phyloP scores from a whole-genome alignment of 2,329 filamentous ascomycete species.

The Achaetomium macrosporum region DNA sequence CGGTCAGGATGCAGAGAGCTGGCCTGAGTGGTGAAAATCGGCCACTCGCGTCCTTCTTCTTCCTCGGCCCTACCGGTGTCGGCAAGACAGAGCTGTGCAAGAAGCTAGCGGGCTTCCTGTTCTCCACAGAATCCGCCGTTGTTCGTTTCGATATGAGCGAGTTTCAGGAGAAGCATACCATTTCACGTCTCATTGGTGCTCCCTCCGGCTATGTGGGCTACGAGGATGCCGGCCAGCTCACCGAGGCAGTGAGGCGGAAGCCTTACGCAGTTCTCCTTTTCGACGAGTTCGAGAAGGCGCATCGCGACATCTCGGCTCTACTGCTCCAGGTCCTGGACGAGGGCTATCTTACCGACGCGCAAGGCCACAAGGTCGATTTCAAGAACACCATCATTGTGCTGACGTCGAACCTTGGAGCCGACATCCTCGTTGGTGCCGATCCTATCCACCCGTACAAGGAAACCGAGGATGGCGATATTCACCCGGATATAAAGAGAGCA shows the following conservation, averaged over 20 bases:
- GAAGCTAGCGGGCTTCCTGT: constrained; percentile 87
- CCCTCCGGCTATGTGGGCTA: constrained; percentile 96
- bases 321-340: constrained; percentile 93
- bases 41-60: constrained; percentile 93
- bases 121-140: constrained; percentile 85
- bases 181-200: constrained; percentile 84
- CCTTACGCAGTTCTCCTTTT: constrained; percentile 93
- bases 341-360: constrained; percentile 89
- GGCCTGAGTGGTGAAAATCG: constrained; percentile 88
- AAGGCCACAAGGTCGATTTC: constrained; percentile 96
- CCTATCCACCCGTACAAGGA: constrained; percentile 58
- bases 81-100: constrained; percentile 98
- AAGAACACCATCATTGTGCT: constrained; percentile 94
- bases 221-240: constrained; percentile 92
- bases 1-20: constrained; percentile 87
- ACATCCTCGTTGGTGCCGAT: constrained; percentile 78
- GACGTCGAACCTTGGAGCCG: constrained; percentile 89
- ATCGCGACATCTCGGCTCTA: constrained; percentile 87
- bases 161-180: constrained; percentile 95
- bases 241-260: constrained; percentile 89
- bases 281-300: constrained; percentile 97
- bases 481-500: constrained; percentile 64
- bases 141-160: constrained; percentile 97
- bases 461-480: constrained; percentile 61
- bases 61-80: constrained; percentile 91